phyloP scores from a whole-genome alignment of 176 grass and related monocot genomes.

The Calamus simplicifolius region DNA sequence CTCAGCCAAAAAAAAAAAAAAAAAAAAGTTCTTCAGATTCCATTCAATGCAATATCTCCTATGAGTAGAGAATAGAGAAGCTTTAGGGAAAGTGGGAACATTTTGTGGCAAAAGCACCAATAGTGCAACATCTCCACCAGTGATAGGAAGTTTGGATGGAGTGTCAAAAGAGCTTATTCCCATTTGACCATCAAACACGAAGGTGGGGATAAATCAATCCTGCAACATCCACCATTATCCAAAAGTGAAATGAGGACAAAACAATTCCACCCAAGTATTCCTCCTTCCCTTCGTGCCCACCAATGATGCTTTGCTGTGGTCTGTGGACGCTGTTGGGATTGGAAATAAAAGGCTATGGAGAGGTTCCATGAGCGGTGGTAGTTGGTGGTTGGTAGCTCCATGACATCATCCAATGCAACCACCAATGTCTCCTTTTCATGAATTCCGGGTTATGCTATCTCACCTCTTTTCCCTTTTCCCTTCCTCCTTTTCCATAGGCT shows the following conservation, averaged over 20 bases:
- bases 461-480: conserved; percentile 12
- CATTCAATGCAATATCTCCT: too few species aligned
- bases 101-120: too few species aligned
- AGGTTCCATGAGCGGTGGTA: conserved; percentile 31
- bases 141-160: background rate
- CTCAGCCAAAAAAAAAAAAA: too few species aligned
- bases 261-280: conserved; percentile 29
- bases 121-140: too few species aligned
- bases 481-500: conserved; percentile 24
- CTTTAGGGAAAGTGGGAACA: too few species aligned
- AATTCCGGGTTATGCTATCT: conserved; percentile 13
- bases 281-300: conserved; percentile 3
- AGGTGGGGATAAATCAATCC: conserved; percentile 17
- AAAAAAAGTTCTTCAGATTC: too few species aligned
- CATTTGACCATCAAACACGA: conserved; percentile 33
- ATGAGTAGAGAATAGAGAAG: too few species aligned
- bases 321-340: conserved; percentile 4
- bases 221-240: conserved; percentile 11
- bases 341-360: conserved; percentile 16
- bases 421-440: conserved; percentile 8
- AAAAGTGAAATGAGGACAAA: conserved; percentile 15
- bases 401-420: conserved; percentile 39
- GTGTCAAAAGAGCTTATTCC: conserved; percentile 17
- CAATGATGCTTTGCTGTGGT: conserved; percentile 13
- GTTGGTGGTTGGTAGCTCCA: conserved; percentile 47